phyloP scores from a whole-genome alignment of 257 asterid genomes.

The Penstemon barbatus region DNA sequence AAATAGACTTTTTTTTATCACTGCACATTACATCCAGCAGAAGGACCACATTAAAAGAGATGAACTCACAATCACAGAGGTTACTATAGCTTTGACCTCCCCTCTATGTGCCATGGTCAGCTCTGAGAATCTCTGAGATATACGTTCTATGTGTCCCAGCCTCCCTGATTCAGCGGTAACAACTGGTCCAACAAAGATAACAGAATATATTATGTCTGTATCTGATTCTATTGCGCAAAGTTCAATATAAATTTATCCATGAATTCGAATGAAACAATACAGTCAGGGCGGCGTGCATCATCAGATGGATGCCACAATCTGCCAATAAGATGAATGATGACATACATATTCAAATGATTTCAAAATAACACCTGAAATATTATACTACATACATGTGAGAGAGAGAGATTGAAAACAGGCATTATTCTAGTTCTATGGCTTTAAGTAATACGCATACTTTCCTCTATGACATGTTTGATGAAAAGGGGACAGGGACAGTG shows the following conservation, averaged over 20 bases:
- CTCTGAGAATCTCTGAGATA: conserved; percentile 27
- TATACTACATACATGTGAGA: not conserved
- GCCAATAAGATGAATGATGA: conserved; percentile 8
- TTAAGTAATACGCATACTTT: conserved; percentile 1
- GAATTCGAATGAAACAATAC: conserved; percentile 3
- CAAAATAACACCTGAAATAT: conserved; percentile 10
- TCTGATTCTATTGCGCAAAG: not conserved
- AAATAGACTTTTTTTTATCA: not conserved
- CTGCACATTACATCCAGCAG: conserved; percentile 10
- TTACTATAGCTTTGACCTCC: conserved; percentile 79
- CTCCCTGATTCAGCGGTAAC: conserved; percentile 77
- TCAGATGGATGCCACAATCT: conserved; percentile 11
- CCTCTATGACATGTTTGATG: conserved; percentile 6
- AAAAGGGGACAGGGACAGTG: conserved; percentile 5
- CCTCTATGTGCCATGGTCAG: conserved; percentile 62
- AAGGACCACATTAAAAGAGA: conserved; percentile 9
- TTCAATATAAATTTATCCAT: not conserved
- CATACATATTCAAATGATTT: not conserved
- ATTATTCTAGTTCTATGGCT: not conserved
- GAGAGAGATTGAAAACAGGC: not conserved
- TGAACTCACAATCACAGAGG: conserved; percentile 82
- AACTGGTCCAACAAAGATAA: conserved; percentile 41
- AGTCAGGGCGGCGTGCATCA: not conserved
- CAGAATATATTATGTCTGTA: conserved; percentile 16
- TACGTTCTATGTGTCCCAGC: conserved; percentile 57